Evolutionary conservation across 1,284 basidiomycete species (phyloP).

Genomic region (Tylopilus sp.): DNA sequence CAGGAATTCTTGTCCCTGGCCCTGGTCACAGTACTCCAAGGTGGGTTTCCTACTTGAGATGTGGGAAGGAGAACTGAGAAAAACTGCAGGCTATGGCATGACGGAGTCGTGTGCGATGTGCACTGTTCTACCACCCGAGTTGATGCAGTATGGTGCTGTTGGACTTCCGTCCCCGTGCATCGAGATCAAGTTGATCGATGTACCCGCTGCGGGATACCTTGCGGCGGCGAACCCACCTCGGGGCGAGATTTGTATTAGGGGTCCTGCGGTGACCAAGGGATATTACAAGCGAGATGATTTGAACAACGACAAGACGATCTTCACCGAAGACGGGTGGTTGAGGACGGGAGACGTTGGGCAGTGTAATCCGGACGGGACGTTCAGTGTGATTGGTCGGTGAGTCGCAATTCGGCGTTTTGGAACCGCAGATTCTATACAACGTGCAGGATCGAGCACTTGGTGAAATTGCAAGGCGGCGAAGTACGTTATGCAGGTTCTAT

Average conservation of each 20-base stretch:
- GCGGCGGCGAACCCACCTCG: constrained; percentile 77
- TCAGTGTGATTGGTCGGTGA: constrained; percentile 84
- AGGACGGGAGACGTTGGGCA: constrained; percentile 90
- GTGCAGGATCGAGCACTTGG: constrained; percentile 85
- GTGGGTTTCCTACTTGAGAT: constrained; percentile 53
- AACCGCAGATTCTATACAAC: background rate
- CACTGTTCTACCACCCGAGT: constrained; percentile 83
- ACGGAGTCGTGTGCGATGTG: constrained; percentile 95
- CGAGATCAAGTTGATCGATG: constrained; percentile 91
- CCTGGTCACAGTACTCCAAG: constrained; percentile 88
- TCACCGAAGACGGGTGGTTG: constrained; percentile 90
- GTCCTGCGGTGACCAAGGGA: constrained; percentile 75
- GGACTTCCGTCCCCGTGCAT: constrained; percentile 88
- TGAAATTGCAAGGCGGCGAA: constrained; percentile 90
- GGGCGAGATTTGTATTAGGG: constrained; percentile 89
- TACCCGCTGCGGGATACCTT: constrained; percentile 85
- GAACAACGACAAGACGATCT: constrained; percentile 84
- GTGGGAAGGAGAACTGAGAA: constrained; percentile 7
- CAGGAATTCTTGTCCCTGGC: constrained; percentile 91
- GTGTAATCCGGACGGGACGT: constrained; percentile 90
- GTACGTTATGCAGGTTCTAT: constrained; percentile 46
- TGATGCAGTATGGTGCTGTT: constrained; percentile 81
- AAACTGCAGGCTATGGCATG: constrained; percentile 85
- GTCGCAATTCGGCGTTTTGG: constrained; percentile 32
- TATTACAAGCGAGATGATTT: constrained; percentile 94